Base-by-base conservation (phyloP, 2,329 filamentous ascomycete species). In the Xylariaceae sp. region DNA sequence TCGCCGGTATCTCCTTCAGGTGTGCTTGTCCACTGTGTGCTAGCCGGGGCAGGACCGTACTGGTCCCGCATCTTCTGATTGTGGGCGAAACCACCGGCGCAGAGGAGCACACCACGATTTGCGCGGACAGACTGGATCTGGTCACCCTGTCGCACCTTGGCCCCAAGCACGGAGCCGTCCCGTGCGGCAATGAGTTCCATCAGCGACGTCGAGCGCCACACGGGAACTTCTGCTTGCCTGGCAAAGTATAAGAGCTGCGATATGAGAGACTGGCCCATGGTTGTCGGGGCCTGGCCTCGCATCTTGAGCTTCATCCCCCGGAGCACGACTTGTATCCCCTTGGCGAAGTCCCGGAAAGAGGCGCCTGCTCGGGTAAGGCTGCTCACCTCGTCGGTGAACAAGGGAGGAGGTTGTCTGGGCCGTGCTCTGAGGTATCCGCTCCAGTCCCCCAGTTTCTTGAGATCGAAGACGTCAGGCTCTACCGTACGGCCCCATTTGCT, bases 21-120 rank as follows among this genome's bases (percentile, higher is more conserved):
- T 12, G 52, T 50, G 4, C 43, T 50, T 4, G 56, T 56, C 58
- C 56, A 62, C 9, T 52, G 36, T 2, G 47, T 34, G 19, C 33
- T 55, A 19, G 48, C 44, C 7, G 48, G 50, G 2, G 41, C 15
- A 5, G 43, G 35, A 1, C 48, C 47, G 36, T 54, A 51, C 40
- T 52, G 32, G 14, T 54, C 37, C n/a, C 62, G 52, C 50, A 63
- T 56, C 8, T 42, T 35, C 5, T 37, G 29, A 34, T 62, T 62
- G 12, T 52, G 49, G 0, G 61, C 55, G 43, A 65, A 65, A 3
- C 62, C 62, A 5, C 60, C 62, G 5, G 59, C 59, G 5, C 54
- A 53, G 7, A 65, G 50, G 8, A 65, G 40, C 9, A 64, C 58
- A 9, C 57, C 60, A n/a, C 46, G 36, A 1, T 36, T 44, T 6